A percentile compares a stretch with the other conserved stretches of the same genome.
phyloP scores from a whole-genome alignment of 208 protist genomes.

The Phytomonas serpens region DNA sequence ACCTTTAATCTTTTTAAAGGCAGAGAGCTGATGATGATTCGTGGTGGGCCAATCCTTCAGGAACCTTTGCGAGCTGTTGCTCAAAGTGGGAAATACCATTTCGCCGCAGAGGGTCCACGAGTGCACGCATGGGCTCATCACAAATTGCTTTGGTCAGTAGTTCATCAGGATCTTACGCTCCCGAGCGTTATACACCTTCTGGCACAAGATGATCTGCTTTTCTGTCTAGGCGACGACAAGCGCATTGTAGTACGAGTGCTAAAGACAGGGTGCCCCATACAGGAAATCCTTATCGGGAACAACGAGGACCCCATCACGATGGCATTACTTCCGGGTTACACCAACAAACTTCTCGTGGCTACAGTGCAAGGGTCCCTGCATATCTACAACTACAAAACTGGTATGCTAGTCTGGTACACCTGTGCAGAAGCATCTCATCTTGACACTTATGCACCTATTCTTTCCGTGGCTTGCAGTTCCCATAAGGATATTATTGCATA shows the following conservation, averaged over 20 bases:
- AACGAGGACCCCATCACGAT: conserved; percentile 52
- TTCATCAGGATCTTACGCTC: conserved; percentile 44
- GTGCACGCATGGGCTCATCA: conserved; percentile 75
- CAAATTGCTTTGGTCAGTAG: conserved; percentile 63
- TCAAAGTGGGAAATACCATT: conserved; percentile 71
- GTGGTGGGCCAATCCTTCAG: conserved; percentile 66
- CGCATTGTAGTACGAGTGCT: conserved; percentile 65
- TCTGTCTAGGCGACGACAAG: conserved; percentile 62
- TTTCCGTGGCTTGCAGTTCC: conserved; percentile 43
- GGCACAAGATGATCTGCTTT: conserved; percentile 74
- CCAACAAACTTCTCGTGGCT: conserved; percentile 79
- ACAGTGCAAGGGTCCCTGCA: conserved; percentile 72
- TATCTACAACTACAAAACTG: conserved; percentile 84
- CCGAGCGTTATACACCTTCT: conserved; percentile 41
- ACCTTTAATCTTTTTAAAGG: conserved; percentile 84
- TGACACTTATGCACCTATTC: conserved; percentile 21
- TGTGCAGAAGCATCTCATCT: background rate
- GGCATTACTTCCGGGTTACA: conserved; percentile 55
- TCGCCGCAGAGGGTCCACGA: conserved; percentile 63
- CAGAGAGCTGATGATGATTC: conserved; percentile 70
- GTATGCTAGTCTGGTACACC: conserved; percentile 47
- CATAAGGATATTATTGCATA: conserved; percentile 86
- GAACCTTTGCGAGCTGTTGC: conserved; percentile 54
- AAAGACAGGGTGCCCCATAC: conserved; percentile 50
- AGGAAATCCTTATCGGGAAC: conserved; percentile 47